Base-by-base conservation (phyloP, 106 monocot genomes). In the Acorus gramineus region DNA sequence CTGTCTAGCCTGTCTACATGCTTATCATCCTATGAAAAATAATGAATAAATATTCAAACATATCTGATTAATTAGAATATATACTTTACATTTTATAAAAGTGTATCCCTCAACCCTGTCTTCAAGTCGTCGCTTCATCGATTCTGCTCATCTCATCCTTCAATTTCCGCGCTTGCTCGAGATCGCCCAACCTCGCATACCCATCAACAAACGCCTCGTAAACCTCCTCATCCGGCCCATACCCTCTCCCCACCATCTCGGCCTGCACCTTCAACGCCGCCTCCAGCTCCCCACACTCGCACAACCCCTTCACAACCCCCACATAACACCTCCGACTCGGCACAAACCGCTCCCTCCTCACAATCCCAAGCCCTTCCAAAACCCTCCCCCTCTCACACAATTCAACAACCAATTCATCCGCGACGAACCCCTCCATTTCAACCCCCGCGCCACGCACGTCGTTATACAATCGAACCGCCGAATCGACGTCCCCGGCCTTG, bases 171-270 rank as follows among this genome's bases (percentile, higher is more conserved):
- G 45, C 86, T 66, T 52, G 79, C 14, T 68, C 66, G 4, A 53
- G 71, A 49, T 84, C 70, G 9, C 81, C 86, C 7, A 7, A 43
- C 56, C 57, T 67, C 66, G 28, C 53, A 66, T 81, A 86, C 13
- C 79, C 86, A 3, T 55, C 14, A 9, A 92, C 61, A 48, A 92
- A 86, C 2, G 73, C 79, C 47, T 43, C 59, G 53, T 86, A 92
- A 67, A 92, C 73, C 69, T 77, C 58, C 10, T 7, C 9, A 50
- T 72, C 70, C 1, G 74, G 69, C 0, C 45, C 72, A 42, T 79
- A 75, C 10, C 91, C 86, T 67, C 56, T 81, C 8, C 83, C 86
- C 1, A 81, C 83, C 91, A 91, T 91, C 77, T 91, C 83, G 2
- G 83, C 78, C 71, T 91, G 90, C 42, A 91, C 66, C 76, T 74